phyloP scores from a whole-genome alignment of 2,329 filamentous ascomycete genomes.

The Fulvia fulva region DNA sequence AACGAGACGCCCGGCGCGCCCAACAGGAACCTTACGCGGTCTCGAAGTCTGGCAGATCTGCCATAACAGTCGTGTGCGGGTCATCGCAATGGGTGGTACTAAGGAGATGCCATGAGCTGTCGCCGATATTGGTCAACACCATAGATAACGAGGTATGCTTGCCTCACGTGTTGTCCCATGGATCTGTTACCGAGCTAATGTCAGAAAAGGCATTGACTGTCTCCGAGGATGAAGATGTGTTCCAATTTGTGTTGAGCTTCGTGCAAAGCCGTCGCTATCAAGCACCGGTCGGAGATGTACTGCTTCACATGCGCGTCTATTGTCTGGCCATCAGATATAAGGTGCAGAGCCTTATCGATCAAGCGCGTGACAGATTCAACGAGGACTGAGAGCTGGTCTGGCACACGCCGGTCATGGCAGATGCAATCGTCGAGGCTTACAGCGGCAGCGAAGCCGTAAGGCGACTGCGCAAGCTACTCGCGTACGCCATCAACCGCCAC shows the following conservation, averaged over 20 bases:
- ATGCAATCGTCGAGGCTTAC: neutral
- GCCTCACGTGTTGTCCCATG: neutral
- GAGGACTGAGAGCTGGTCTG: neutral
- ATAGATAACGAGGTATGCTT: neutral
- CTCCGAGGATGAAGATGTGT: neutral
- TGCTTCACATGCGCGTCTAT: neutral
- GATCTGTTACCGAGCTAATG: neutral
- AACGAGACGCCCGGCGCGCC: too few relatives aligned
- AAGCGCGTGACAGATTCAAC: neutral
- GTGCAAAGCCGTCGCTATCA: neutral
- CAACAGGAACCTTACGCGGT: neutral
- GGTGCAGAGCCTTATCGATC: neutral
- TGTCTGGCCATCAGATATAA: neutral
- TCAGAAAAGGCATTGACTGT: neutral
- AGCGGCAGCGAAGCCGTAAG: neutral
- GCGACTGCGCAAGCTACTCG: neutral
- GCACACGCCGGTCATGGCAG: neutral
- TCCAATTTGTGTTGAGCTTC: neutral
- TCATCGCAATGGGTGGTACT: neutral
- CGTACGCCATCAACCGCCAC: neutral
- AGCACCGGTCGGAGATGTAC: neutral
- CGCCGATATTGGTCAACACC: neutral
- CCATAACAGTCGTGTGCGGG: neutral
- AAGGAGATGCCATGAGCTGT: neutral
- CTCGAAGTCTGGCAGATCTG: neutral